Conservation (phyloP, 805 yeast genomes). For the Suhomyces sp. region DNA sequence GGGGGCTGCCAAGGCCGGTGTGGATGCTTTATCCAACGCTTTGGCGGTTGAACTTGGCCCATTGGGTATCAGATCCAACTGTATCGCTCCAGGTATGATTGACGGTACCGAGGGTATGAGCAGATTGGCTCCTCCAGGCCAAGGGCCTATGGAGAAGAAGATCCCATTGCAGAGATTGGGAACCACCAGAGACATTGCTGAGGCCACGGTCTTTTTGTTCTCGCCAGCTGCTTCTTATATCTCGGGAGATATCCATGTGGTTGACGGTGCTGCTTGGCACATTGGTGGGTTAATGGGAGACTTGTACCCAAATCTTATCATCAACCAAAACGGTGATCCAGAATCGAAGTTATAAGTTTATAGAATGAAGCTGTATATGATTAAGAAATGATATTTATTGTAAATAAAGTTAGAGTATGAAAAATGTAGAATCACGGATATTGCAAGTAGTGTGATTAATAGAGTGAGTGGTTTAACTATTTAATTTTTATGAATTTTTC, state of each 20-base stretch:
- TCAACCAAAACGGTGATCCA: conserved; percentile 26
- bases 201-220: conserved; percentile 79
- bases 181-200: conserved; percentile 74
- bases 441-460: no score
- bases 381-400: no score
- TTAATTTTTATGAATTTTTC: no score
- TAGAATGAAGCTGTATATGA: no score
- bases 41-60: conserved; percentile 93
- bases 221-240: conserved; percentile 79
- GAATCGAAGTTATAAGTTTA: conserved; percentile 21
- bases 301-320: conserved; percentile 34
- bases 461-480: no score
- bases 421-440: no score
- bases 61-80: conserved; percentile 76
- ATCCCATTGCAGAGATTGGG: conserved; percentile 74
- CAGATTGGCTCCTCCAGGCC: conserved; percentile 52
- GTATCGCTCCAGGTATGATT: conserved; percentile 91
- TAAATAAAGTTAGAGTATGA: no score
- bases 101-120: conserved; percentile 83
- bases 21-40: conserved; percentile 82
- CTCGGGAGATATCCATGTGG: conserved; percentile 75
- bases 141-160: conserved; percentile 36
- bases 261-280: conserved; percentile 94
- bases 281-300: conserved; percentile 46
- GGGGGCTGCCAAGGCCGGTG: conserved; percentile 94